These are phyloP conservation scores for Dictyostelium discoideum DNA, from an alignment of 78 protist species.

Conservation along the genomic window DNA sequence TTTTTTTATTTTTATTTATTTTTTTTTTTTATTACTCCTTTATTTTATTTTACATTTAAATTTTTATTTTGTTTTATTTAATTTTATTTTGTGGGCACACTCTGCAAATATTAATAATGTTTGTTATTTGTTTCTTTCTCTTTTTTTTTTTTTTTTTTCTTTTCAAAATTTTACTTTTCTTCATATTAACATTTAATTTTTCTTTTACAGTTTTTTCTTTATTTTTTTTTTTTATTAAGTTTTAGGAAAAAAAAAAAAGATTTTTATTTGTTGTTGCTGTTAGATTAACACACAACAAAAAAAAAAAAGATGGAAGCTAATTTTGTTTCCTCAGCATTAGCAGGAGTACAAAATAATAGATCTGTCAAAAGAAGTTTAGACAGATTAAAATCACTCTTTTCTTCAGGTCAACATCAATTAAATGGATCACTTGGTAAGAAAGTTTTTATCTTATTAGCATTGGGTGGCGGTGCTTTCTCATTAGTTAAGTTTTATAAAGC, in stretches of 20 bases:
- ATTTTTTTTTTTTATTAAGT: neutral
- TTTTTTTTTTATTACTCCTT: neutral
- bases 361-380: conserved; percentile 18
- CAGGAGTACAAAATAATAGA: conserved; percentile 28
- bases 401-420: neutral
- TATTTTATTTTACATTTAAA: neutral
- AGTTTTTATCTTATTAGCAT: conserved; percentile 17
- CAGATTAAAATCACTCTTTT: neutral
- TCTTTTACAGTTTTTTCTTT: neutral
- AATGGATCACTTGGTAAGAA: conserved; percentile 7
- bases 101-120: neutral
- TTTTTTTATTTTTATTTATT: too few relatives aligned
- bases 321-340: conserved; percentile 6
- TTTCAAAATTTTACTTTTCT: neutral
- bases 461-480: conserved; percentile 69
- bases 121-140: neutral
- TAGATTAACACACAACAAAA: neutral
- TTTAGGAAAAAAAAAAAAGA: neutral
- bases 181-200: neutral
- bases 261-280: neutral
- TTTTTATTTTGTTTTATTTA: neutral
- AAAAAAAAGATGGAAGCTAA: conserved; percentile 7
- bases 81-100: neutral
- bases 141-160: neutral
- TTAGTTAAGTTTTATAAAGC: conserved; percentile 35